These are phyloP conservation scores for Leptodermis oblonga DNA, from an alignment of 257 asterid species.

Conservation along the genomic window DNA sequence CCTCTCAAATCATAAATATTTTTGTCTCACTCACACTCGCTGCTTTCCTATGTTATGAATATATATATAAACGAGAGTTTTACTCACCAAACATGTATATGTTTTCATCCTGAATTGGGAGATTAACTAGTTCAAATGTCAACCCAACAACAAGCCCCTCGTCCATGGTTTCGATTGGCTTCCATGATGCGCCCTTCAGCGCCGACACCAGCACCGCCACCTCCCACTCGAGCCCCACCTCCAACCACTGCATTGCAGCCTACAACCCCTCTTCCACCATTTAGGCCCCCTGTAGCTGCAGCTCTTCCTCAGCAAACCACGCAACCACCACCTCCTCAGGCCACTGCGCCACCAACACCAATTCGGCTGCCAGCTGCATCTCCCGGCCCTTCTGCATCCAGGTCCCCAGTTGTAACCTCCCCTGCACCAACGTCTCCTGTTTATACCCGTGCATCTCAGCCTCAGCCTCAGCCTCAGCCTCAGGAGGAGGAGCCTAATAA, in stretches of 20 bases:
- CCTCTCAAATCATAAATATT: background rate
- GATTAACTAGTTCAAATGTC: too few species aligned
- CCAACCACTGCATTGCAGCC: slow-evolving; percentile 10
- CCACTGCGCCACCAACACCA: slow-evolving; percentile 10
- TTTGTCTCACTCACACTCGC: background rate
- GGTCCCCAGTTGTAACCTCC: background rate
- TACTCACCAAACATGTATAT: too few species aligned
- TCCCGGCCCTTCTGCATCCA: background rate
- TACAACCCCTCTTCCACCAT: slow-evolving; percentile 3
- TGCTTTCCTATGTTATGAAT: background rate
- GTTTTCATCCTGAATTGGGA: too few species aligned
- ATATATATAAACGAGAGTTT: slow-evolving; percentile 3
- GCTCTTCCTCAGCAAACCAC: background rate
- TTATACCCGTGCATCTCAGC: background rate
- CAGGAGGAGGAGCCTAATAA: slow-evolving; percentile 2
- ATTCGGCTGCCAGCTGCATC: slow-evolving; percentile 17
- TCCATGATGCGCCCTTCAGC: slow-evolving; percentile 13
- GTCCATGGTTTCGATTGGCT: slow-evolving; percentile 23
- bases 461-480: background rate
- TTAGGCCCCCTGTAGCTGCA: slow-evolving; percentile 16
- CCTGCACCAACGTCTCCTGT: slow-evolving; percentile 16
- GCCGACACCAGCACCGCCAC: background rate
- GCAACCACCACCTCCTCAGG: slow-evolving; percentile 3
- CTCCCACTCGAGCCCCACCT: slow-evolving; percentile 8
- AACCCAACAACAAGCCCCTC: slow-evolving; percentile 18